These are phyloP conservation scores for Aspergillus saccharolyticus DNA, from an alignment of 495 filamentous ascomycete genomes.

Conservation along the genomic window DNA sequence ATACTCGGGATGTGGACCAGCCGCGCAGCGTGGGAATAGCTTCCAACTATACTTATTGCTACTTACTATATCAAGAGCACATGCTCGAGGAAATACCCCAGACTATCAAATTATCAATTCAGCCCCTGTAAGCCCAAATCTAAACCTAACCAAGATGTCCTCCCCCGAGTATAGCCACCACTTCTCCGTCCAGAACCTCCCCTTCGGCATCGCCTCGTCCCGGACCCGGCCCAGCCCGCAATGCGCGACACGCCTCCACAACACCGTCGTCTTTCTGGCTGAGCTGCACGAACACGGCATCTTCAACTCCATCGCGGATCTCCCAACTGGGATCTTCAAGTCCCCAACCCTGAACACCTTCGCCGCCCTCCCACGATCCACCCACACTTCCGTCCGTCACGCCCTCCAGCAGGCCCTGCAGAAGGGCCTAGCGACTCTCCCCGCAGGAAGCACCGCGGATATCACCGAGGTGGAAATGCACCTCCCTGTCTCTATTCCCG, in stretches of 20 bases:
- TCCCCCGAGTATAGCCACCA: conserved; percentile 23
- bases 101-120: no score
- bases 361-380: conserved; percentile 63
- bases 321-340: conserved; percentile 20
- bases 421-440: conserved; percentile 50
- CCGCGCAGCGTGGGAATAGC: background rate
- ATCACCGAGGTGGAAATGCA: conserved; percentile 59
- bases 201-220: conserved; percentile 75
- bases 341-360: conserved; percentile 68
- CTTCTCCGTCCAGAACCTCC: conserved; percentile 67
- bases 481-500: conserved; percentile 71
- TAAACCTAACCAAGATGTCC: conserved; percentile 23
- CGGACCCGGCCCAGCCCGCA: conserved; percentile 39
- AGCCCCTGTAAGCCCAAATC: no score
- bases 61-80: background rate
- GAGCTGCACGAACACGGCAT: conserved; percentile 46
- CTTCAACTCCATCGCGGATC: conserved; percentile 14
- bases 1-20: conserved; percentile 17
- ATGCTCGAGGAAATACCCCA: background rate
- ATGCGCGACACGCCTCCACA: conserved; percentile 28
- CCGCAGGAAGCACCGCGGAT: conserved; percentile 42
- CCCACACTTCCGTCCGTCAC: conserved; percentile 58
- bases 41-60: background rate
- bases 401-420: conserved; percentile 21
- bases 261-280: conserved; percentile 36